A percentile compares a stretch with the other conserved stretches of the same genome.
These are phyloP conservation scores for Dunaliella sp. DNA, from an alignment of 139 green algal genomes.

Conservation along the genomic window DNA sequence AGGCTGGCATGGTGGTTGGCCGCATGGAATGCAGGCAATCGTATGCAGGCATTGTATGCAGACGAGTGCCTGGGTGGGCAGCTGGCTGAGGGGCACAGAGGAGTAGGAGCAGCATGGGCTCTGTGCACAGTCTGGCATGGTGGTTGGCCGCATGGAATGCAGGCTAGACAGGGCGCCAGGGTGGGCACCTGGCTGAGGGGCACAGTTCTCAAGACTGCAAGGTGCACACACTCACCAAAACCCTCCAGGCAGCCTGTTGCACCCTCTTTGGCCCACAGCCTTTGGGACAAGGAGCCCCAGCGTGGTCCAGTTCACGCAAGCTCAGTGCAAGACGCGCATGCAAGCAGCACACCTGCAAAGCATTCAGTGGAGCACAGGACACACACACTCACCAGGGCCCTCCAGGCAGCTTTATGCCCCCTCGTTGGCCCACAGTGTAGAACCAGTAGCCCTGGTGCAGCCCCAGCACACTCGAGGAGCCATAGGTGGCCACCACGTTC, in stretches of 20 bases:
- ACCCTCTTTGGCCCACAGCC: conserved; percentile 86
- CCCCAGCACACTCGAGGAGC: conserved; percentile 27
- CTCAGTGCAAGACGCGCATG: not conserved
- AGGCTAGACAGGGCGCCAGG: too few species aligned
- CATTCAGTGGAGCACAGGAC: not conserved
- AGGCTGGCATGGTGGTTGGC: too few species aligned
- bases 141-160: too few species aligned
- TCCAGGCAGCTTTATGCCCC: conserved; percentile 84
- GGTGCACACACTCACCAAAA: conserved; percentile 88
- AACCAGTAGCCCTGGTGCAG: conserved; percentile 89
- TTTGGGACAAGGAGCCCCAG: conserved; percentile 95
- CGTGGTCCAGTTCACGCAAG: conserved; percentile 25
- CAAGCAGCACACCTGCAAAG: not conserved
- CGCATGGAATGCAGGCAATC: too few species aligned
- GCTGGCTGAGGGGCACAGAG: too few species aligned
- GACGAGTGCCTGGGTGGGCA: too few species aligned
- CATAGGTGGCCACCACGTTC: not conserved
- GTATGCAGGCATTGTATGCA: too few species aligned
- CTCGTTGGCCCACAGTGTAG: conserved; percentile 92
- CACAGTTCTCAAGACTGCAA: not conserved
- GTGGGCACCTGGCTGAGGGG: not conserved
- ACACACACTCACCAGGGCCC: conserved; percentile 89
- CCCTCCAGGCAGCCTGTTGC: conserved; percentile 85
- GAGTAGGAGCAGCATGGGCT: too few species aligned
- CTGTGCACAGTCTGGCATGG: too few species aligned